Base-by-base conservation (phyloP, 305 asterid genomes). In the Caryopteris hybrid region DNA sequence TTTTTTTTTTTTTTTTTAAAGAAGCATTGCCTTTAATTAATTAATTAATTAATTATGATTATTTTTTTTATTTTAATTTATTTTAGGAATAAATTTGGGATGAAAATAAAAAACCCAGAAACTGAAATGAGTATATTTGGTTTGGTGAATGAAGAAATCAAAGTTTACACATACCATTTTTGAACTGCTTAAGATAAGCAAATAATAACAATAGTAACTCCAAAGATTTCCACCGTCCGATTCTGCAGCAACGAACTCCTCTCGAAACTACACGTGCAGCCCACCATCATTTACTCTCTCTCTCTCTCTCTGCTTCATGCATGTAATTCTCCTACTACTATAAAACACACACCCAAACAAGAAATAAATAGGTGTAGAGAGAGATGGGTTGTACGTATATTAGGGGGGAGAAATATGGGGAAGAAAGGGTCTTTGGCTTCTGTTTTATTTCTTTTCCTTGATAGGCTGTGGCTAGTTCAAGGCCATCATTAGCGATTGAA, bases 311-410 rank as follows among this genome's bases (percentile, higher is more conserved):
- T 74, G 65, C 59, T 82, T 86, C 88, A 83, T 89, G 96, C 95
- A 89, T 89, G 96, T 86, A 86, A 78, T 85, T 78, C 82, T 83
- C 81, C 79, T 78, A 84, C 80, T 61, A 79, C 83, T 75, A 69
- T 69, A 85, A 71, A 68, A 64, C 53, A 54, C 56, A 61, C 68
- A 64, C 69, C 70, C 59, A 73, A 56, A 54, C 57, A 78, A 71
- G 61, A 25, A 14, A 61, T 54, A 72, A 1, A 58, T 54, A 52
- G 55, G 52, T 12, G 45, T 33, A 20, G 41, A 60, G 41, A 73
- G 56, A 58, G 77, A 25, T 38, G 36, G 45, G 42, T 47, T 66
- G 76, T 58, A 61, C 29, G 70, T 47, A 57, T 46, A 18, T 34
- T n/a, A 59, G 17, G 50, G 22, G 77, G 74, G 87, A 76, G 80